phyloP scores from a whole-genome alignment of 106 monocot species.

The Dioscorea alata region DNA sequence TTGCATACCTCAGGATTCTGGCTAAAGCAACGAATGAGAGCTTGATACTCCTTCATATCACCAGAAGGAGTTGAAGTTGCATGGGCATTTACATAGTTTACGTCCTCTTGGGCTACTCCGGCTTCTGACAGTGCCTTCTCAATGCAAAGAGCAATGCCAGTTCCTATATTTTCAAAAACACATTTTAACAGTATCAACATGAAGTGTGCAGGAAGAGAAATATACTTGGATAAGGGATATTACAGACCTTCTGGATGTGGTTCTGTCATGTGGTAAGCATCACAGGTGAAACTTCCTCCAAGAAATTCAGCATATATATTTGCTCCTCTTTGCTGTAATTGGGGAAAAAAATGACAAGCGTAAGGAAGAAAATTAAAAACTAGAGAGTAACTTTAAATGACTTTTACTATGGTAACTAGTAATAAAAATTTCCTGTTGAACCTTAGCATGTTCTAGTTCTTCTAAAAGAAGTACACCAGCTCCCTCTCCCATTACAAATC shows the following conservation, averaged over 20 bases:
- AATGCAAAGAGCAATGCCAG: constrained; percentile 77
- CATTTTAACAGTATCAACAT: too few relatives aligned
- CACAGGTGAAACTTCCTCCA: constrained; percentile 92
- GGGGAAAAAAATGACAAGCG: constrained; percentile 3
- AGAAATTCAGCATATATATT: constrained; percentile 88
- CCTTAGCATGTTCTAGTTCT: constrained; percentile 99
- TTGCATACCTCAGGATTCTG: constrained; percentile 62
- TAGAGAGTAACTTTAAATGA: background rate
- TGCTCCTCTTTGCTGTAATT: constrained; percentile 86
- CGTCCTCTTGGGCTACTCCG: constrained; percentile 80
- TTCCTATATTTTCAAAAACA: constrained; percentile 32
- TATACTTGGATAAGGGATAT: background rate
- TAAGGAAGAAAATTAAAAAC: background rate
- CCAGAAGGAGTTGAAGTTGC: constrained; percentile 92
- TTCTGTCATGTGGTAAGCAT: constrained; percentile 98
- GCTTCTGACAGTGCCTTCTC: constrained; percentile 79
- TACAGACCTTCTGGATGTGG: constrained; percentile 89
- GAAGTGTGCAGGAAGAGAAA: background rate
- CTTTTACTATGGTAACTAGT: background rate
- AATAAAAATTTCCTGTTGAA: constrained; percentile 10
- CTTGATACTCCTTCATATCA: constrained; percentile 90
- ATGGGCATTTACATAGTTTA: constrained; percentile 98
- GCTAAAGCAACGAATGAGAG: constrained; percentile 73
- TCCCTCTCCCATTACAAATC: constrained; percentile 99
- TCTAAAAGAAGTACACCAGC: constrained; percentile 94